A percentile compares a stretch with the other conserved stretches of the same genome.
Evolutionary conservation across 305 asterid species (phyloP).

Genomic region (Fraxinus velutina): DNA sequence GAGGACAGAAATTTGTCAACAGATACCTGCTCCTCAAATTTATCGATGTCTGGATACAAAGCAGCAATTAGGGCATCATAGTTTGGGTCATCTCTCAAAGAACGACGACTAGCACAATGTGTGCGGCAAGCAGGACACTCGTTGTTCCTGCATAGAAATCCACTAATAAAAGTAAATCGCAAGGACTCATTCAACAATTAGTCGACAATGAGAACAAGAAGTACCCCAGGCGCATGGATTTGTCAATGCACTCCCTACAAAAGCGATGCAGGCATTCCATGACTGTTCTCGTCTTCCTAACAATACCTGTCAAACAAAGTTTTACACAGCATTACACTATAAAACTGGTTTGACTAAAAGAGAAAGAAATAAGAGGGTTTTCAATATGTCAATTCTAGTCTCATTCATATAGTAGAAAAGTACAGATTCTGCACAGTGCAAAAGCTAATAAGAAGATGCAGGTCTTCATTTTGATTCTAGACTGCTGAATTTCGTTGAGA

Average conservation of each 20-base stretch:
- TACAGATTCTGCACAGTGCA: conserved; percentile 8
- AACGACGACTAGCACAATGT: conserved; percentile 96
- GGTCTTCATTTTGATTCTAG: conserved; percentile 10
- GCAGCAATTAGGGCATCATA: conserved; percentile 47
- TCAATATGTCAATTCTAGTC: not conserved
- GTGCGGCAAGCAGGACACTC: conserved; percentile 99
- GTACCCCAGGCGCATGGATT: conserved; percentile 88
- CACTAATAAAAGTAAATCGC: conserved; percentile 11
- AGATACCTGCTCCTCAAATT: conserved; percentile 55
- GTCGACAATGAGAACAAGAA: conserved; percentile 21
- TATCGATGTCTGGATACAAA: conserved; percentile 48
- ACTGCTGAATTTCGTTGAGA: not conserved
- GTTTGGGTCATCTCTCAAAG: conserved; percentile 95
- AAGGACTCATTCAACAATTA: conserved; percentile 18
- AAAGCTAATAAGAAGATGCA: conserved; percentile 15
- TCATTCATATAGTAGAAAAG: not conserved
- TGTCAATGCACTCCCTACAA: conserved; percentile 98
- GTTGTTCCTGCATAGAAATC: conserved; percentile 61
- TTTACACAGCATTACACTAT: conserved; percentile 1
- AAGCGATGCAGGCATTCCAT: conserved; percentile 99
- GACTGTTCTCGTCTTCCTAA: conserved; percentile 96
- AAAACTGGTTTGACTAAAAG: not conserved
- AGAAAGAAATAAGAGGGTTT: not conserved
- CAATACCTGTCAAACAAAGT: conserved; percentile 57
- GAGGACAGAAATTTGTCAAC: conserved; percentile 12